phyloP scores from a whole-genome alignment of 208 protist species.

The Ichthyophonus hoferi region DNA sequence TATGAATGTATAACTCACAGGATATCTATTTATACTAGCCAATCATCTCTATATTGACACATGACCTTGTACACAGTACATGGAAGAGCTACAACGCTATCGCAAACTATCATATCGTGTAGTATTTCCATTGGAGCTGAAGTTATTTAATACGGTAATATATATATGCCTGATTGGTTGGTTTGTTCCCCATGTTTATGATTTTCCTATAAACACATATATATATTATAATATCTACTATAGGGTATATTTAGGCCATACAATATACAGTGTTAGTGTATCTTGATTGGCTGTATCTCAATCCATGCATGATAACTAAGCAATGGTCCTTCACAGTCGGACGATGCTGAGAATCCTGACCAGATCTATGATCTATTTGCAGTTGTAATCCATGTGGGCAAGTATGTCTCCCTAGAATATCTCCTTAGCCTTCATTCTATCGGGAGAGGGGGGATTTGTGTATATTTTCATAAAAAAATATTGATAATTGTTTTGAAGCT shows the following conservation, averaged over 20 bases:
- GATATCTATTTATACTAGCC: not conserved
- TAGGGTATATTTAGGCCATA: no score
- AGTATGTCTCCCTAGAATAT: conserved; percentile 8
- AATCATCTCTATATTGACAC: not conserved
- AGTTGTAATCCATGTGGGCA: conserved; percentile 63
- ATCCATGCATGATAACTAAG: no score
- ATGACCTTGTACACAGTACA: conserved; percentile 29
- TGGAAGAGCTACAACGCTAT: conserved; percentile 51
- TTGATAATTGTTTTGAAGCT: no score
- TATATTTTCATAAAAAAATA: no score
- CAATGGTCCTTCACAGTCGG: conserved; percentile 21
- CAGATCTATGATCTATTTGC: conserved; percentile 60
- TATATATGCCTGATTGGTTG: no score
- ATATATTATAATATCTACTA: no score
- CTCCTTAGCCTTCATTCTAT: no score
- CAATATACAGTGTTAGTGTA: no score
- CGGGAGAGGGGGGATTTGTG: no score
- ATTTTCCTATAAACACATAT: no score
- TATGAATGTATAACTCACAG: not conserved
- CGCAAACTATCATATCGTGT: conserved; percentile 63
- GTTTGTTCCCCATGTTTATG: not conserved
- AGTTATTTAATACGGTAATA: conserved; percentile 58
- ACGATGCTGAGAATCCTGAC: conserved; percentile 45
- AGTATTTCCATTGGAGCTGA: conserved; percentile 63
- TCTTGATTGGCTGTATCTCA: no score